Conservation (phyloP, 352 stramenopile genomes). For the Phytophthora cactorum region DNA sequence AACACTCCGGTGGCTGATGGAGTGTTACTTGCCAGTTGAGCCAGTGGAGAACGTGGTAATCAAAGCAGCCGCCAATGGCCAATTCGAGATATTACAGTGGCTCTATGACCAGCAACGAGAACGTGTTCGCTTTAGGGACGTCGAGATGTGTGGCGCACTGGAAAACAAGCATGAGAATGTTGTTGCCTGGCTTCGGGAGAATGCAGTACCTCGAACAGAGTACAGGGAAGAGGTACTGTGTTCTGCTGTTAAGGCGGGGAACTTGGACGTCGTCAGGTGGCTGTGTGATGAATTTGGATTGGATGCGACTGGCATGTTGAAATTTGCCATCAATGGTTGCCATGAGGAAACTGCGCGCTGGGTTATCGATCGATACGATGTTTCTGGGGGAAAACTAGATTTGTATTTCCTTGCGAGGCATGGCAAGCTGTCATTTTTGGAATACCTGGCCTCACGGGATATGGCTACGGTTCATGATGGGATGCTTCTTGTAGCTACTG, state of each 20-base stretch:
- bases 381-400: not conserved
- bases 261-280: conserved; percentile 20
- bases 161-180: conserved; percentile 47
- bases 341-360: conserved; percentile 21
- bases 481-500: conserved; percentile 14
- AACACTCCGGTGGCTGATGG: conserved; percentile 24
- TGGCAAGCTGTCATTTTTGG: conserved; percentile 23
- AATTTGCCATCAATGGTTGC: conserved; percentile 3
- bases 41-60: conserved; percentile 20
- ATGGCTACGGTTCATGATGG: not conserved
- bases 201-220: conserved; percentile 17
- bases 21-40: conserved; percentile 13
- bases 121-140: conserved; percentile 11
- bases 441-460: conserved; percentile 10
- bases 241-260: conserved; percentile 14
- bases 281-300: conserved; percentile 15
- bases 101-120: conserved; percentile 18
- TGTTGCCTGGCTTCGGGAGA: conserved; percentile 47
- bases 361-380: conserved; percentile 25
- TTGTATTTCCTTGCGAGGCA: conserved; percentile 14
- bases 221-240: conserved; percentile 8
- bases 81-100: conserved; percentile 24
- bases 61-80: conserved; percentile 17
- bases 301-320: conserved; percentile 7
- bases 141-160: conserved; percentile 26